A percentile compares a stretch with the other conserved stretches of the same genome.
Evolutionary conservation across 768 basidiomycete species (phyloP).

Genomic region (Leccinum rimulosum): DNA sequence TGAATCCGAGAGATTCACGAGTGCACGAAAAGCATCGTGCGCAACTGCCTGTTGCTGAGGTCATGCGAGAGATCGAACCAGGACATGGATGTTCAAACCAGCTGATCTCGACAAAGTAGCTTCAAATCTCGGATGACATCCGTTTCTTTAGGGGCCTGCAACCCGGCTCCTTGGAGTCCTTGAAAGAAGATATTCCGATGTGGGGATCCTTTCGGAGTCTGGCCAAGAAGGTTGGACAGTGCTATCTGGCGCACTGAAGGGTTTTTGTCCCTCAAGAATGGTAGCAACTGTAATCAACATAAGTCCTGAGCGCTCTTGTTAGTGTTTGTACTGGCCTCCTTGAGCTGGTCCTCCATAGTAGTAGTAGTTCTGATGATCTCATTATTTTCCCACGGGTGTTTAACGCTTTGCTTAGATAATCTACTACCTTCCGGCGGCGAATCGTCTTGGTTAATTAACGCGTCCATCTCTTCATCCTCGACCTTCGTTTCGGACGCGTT

Average conservation of each 20-base stretch:
- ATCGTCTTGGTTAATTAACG: slow-evolving; percentile 19
- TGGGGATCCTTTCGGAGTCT: slow-evolving; percentile 70
- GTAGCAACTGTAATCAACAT: slow-evolving; percentile 56
- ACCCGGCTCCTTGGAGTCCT: slow-evolving; percentile 53
- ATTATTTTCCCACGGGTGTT: slow-evolving; percentile 22
- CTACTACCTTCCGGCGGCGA: background rate
- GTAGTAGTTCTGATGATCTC: slow-evolving; percentile 14
- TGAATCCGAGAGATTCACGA: slow-evolving; percentile 92
- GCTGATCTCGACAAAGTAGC: slow-evolving; percentile 82
- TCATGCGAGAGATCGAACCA: slow-evolving; percentile 15
- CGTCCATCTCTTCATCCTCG: slow-evolving; percentile 8
- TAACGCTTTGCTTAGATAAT: slow-evolving; percentile 24
- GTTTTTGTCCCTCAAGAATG: slow-evolving; percentile 83
- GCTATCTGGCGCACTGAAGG: slow-evolving; percentile 87
- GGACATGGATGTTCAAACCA: slow-evolving; percentile 46
- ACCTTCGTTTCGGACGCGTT: background rate
- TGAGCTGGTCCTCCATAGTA: slow-evolving; percentile 35
- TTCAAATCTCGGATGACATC: slow-evolving; percentile 79
- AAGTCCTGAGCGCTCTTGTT: slow-evolving; percentile 5
- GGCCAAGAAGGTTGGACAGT: slow-evolving; percentile 75
- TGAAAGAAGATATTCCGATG: slow-evolving; percentile 74
- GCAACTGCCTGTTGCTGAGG: slow-evolving; percentile 63
- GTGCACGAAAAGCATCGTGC: slow-evolving; percentile 91
- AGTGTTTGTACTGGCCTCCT: slow-evolving; percentile 32
- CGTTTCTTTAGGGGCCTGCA: slow-evolving; percentile 60